These are phyloP conservation scores for Heterobasidion parviporum DNA, from an alignment of 1,284 basidiomycete genomes.

Conservation along the genomic window DNA sequence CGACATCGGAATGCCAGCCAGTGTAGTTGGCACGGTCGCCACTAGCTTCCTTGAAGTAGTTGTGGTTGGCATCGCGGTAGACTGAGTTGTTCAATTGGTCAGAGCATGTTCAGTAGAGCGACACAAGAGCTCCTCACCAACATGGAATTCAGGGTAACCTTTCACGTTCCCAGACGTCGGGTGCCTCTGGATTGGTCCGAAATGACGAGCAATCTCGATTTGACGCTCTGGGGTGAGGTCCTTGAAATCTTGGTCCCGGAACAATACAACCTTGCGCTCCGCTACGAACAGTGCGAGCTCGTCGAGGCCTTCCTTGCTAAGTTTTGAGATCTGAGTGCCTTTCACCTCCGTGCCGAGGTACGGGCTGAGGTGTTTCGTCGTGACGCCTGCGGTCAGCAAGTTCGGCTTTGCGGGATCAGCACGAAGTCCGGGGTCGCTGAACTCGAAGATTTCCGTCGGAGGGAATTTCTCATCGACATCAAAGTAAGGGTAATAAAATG, in stretches of 20 bases:
- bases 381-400: conserved; percentile 32
- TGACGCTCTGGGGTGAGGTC: conserved; percentile 41
- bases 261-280: conserved; percentile 48
- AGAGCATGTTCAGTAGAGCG: background rate
- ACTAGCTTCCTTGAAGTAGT: conserved; percentile 23
- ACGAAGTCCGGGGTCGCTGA: conserved; percentile 35
- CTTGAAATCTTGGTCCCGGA: conserved; percentile 54
- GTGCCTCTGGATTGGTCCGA: conserved; percentile 53
- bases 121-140: conserved; percentile 24
- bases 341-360: conserved; percentile 51
- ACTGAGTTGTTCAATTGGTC: conserved; percentile 16
- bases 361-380: conserved; percentile 38
- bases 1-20: conserved; percentile 39
- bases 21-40: conserved; percentile 21
- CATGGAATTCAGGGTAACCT: conserved; percentile 41
- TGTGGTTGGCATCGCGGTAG: conserved; percentile 29
- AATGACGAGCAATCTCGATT: conserved; percentile 40
- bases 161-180: conserved; percentile 43
- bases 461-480: conserved; percentile 36
- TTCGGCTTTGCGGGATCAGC: conserved; percentile 44
- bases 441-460: conserved; percentile 29
- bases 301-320: conserved; percentile 46
- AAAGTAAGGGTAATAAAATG: conserved; percentile 37
- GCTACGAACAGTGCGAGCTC: conserved; percentile 55
- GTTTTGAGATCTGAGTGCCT: conserved; percentile 52